Evolutionary conservation across 371 early-diverging fungal species (phyloP).

Genomic region (Blakeslea trispora): DNA sequence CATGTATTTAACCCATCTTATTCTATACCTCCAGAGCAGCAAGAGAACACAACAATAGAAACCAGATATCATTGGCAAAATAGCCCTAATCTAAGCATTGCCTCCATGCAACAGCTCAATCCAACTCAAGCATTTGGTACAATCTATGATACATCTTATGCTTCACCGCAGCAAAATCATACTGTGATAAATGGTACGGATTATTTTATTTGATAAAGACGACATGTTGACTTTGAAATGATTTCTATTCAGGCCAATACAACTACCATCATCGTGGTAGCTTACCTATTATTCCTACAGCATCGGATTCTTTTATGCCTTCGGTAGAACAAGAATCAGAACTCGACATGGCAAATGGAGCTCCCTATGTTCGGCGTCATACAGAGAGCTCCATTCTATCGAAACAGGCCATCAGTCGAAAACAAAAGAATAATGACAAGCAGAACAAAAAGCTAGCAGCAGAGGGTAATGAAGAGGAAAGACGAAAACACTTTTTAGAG

Average conservation of each 20-base stretch:
- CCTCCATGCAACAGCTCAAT: neutral
- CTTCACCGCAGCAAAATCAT: neutral
- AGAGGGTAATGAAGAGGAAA: constrained; percentile 35
- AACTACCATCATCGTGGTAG: constrained; percentile 10
- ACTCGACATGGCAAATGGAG: neutral
- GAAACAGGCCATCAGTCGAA: neutral
- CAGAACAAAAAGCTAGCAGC: neutral
- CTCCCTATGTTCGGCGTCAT: constrained; percentile 10
- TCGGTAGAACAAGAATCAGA: neutral
- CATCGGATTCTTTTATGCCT: neutral
- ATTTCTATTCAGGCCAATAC: neutral
- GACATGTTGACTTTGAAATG: neutral
- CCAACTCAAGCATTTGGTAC: neutral
- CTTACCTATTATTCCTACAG: constrained; percentile 5
- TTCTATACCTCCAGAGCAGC: neutral
- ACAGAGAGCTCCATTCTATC: constrained; percentile 18
- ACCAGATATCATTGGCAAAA: neutral
- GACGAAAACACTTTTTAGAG: constrained; percentile 74
- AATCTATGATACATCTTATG: neutral
- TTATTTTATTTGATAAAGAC: no score
- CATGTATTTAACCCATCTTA: neutral
- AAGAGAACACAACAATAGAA: neutral
- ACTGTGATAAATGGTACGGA: neutral
- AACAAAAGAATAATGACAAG: neutral
- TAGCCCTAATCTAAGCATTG: neutral